phyloP scores from a whole-genome alignment of 345 rosid genomes.

The Theobroma cacao region DNA sequence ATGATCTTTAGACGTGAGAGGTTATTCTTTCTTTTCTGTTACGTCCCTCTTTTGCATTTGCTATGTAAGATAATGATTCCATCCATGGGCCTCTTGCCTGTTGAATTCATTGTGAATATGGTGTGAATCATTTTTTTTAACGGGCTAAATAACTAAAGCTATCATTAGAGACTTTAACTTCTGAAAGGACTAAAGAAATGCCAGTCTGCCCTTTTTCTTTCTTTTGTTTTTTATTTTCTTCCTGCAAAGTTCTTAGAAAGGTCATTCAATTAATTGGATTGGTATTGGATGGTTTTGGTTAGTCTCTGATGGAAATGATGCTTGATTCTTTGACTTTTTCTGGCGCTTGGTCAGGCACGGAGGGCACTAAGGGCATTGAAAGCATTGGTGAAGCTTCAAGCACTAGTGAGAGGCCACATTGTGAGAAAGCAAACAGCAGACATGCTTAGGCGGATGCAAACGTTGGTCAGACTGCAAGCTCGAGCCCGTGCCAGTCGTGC shows the following conservation, averaged over 20 bases:
- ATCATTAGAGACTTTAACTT: not conserved
- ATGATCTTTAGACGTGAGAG: not conserved
- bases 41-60: not conserved
- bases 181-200: not conserved
- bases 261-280: not conserved
- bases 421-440: slow-evolving; percentile 83
- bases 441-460: slow-evolving; percentile 84
- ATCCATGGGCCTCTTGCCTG: not conserved
- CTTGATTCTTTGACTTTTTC: slow-evolving; percentile 6
- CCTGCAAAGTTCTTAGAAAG: not conserved
- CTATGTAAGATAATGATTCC: slow-evolving; percentile 11
- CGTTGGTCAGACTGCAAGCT: slow-evolving; percentile 69
- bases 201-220: too few relatives aligned
- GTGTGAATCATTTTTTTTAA: not conserved
- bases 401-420: slow-evolving; percentile 87
- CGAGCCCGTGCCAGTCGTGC: slow-evolving; percentile 70
- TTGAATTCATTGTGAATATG: not conserved
- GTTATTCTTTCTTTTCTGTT: not conserved
- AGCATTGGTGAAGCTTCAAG: slow-evolving; percentile 95
- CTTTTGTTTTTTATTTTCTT: not conserved
- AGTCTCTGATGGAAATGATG: not conserved
- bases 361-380: slow-evolving; percentile 88
- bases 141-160: not conserved
- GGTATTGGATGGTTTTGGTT: slow-evolving; percentile 6
- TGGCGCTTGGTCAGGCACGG: slow-evolving; percentile 56